These are phyloP conservation scores for Trichosporon sp. DNA, from an alignment of 1,284 basidiomycete species.

Conservation along the genomic window DNA sequence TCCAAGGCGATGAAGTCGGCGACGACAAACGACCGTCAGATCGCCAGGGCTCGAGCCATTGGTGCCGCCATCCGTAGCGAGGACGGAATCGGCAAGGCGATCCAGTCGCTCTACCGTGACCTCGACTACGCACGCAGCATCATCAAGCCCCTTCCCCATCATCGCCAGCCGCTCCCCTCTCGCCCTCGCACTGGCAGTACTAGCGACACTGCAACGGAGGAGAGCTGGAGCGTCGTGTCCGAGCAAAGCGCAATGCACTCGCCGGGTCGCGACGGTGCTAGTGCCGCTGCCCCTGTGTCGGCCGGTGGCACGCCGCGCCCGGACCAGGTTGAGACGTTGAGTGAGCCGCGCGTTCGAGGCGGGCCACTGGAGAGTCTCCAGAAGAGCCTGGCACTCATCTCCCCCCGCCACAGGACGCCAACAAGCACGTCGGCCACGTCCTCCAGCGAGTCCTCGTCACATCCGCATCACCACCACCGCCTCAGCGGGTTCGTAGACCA, in stretches of 20 bases:
- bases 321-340: not conserved
- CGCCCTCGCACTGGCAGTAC: not conserved
- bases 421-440: not conserved
- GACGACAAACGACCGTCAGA: slow-evolving; percentile 84
- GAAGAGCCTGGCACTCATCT: not conserved
- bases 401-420: not conserved
- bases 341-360: not conserved
- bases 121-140: slow-evolving; percentile 82
- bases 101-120: slow-evolving; percentile 90
- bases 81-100: slow-evolving; percentile 81
- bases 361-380: slow-evolving; percentile 5
- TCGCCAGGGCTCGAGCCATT: slow-evolving; percentile 75
- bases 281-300: not conserved
- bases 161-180: not conserved
- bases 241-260: slow-evolving; percentile 19
- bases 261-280: not conserved
- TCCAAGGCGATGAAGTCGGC: slow-evolving; percentile 75
- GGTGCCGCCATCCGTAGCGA: slow-evolving; percentile 87
- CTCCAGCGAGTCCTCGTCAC: not conserved
- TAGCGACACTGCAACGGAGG: slow-evolving; percentile 25
- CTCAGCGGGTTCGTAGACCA: slow-evolving; percentile 16
- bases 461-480: slow-evolving; percentile 3
- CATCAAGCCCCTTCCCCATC: slow-evolving; percentile 63
- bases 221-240: slow-evolving; percentile 34
- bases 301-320: not conserved